Base-by-base conservation (phyloP, 371 early-diverging fungal genomes). In the Mycotypha africana region DNA sequence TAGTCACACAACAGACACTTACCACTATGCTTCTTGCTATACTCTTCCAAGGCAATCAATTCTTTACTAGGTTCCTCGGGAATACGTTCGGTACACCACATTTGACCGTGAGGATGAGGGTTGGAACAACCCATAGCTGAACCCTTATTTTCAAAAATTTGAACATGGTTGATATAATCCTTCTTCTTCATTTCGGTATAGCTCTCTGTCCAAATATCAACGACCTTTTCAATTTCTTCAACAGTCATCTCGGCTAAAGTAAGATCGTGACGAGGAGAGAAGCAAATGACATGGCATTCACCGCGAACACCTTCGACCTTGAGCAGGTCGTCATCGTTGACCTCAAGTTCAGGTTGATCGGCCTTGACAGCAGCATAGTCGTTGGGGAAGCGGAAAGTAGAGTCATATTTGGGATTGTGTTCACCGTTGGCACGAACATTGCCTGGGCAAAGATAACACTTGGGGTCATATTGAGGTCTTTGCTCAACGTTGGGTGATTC, bases 101-200 rank as follows among this genome's bases (percentile, higher is more conserved):
- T 80, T 67, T 94, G 91, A 24, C 88, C 82, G 38, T 90, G 88
- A 21, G 95, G 95, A 55, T 97, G 95, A 20, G 95, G 95, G 60
- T 92, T 95, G 12, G 91, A 90, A 65, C 95, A 95, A 11, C 95
- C 95, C 95, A 97, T 95, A 45, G 84, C 80, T 2, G 84, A 72
- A n/a, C 97, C 97, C 71, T 95, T 95, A 74, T 95, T 97, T 57
- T 97, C 96, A 74, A 97, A 97, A 26, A 95, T 76, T 66, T 95
- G 94, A 21, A 90, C 85, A 56, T 94, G 86, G n/a, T 63, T 60
- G 47, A 89, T 70, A 20, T 46, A 53, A 0, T 62, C 58, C 20
- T 5, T 8, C 14, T 65, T 50, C 6, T 67, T 51, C 48, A 83
- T 65, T 9, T 57, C 52, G 14, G 62, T 38, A 51, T 81, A 88